Conservation (phyloP, 495 filamentous ascomycete genomes). For the Daldinia concentrica region DNA sequence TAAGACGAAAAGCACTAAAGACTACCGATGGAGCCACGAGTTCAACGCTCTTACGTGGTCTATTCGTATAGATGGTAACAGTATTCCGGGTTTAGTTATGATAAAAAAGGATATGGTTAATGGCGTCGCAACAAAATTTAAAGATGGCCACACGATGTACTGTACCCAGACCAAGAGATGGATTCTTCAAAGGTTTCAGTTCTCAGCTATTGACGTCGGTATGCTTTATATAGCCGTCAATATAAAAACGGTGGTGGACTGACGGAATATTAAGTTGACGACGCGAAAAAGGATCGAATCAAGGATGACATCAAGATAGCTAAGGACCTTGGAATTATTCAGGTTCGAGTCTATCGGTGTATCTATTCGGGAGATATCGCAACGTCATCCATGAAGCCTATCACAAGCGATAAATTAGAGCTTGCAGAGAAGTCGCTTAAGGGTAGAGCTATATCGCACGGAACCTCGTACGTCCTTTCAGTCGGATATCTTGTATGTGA, state of each 20-base stretch:
- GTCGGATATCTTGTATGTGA: neutral
- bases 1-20: neutral
- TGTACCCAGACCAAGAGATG: constrained; percentile 5
- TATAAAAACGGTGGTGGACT: neutral
- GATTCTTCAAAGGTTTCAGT: constrained; percentile 22
- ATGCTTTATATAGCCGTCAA: neutral
- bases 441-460: constrained; percentile 41
- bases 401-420: neutral
- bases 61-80: constrained; percentile 26
- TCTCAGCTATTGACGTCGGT: constrained; percentile 39
- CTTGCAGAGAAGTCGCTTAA: constrained; percentile 39
- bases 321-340: constrained; percentile 43
- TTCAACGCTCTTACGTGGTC: neutral
- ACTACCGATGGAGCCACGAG: constrained; percentile 25
- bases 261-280: constrained; percentile 27
- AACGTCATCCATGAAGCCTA: too few relatives aligned
- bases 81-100: neutral
- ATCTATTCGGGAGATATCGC: neutral
- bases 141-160: neutral
- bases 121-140: neutral
- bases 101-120: too few relatives aligned
- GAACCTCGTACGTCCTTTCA: constrained; percentile 24
- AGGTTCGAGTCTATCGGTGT: constrained; percentile 16
- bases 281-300: constrained; percentile 33
- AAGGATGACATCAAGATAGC: constrained; percentile 38